Base-by-base conservation (phyloP, 116 monocot species). In the Zostera marina region DNA sequence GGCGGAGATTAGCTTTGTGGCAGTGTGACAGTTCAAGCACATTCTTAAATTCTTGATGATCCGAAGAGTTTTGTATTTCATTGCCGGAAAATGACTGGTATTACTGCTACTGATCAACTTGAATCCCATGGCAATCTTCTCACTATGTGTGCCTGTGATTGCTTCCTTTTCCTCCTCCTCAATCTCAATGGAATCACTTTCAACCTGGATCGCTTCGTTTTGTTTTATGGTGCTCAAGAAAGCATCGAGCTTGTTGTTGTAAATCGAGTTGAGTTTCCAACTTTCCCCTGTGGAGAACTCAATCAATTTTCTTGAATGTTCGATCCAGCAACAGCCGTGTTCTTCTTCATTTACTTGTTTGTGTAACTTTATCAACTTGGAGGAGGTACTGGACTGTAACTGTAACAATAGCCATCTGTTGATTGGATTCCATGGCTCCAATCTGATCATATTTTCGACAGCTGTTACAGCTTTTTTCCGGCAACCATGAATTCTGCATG, bases 71-170 rank as follows among this genome's bases (percentile, higher is more conserved):
- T 42, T 66, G 17, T 54, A 69, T 5, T 21, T 45, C 9, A 73
- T 2, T 32, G 32, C 32, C 32, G 32, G 32, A 32, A 32, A 5
- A 32, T 5, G 32, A 1, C 32, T 5, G 32, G 32, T 32, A 32
- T 32, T 62, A 38, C 8, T 43, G 15, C 58, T 74, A 32, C 61
- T 17, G 44, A 93, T 20, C 49, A 49, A 61, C 12, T 69, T 62
- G 57, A 81, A 92, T 14, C 69, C 70, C 19, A 83, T 69, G 21
- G 92, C 83, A 44, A 76, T 52, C 68, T 81, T 83, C 68, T 92
- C 87, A 21, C 92, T 68, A 57, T 83, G 92, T 22, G 69, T 23
- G 4, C 60, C 78, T 45, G 41, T 56, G 47, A 56, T 47, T 2
- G 71, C 73, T 88, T 88, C 84, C 4, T 59, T 42, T 21, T 67